These are phyloP conservation scores for Metschnikowia borealis DNA, from an alignment of 805 yeast genomes.

Conservation along the genomic window DNA sequence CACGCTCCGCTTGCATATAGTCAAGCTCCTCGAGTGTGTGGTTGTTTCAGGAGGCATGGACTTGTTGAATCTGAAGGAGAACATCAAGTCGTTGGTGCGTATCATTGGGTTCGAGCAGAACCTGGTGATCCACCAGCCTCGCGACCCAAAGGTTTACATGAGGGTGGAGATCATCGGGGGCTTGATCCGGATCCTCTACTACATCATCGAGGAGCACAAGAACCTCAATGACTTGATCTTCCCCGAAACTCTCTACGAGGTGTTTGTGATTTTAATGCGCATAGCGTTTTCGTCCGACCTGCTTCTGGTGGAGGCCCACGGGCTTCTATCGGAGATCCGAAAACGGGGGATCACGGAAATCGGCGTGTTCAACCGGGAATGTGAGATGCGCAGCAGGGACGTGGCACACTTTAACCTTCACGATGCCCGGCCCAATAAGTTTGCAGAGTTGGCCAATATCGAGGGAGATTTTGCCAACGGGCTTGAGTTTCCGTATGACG, in stretches of 20 bases:
- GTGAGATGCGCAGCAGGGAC: conserved; percentile 40
- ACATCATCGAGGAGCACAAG: conserved; percentile 32
- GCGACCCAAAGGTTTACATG: conserved; percentile 34
- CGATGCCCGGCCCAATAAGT: conserved; percentile 7
- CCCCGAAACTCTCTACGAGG: conserved; percentile 42
- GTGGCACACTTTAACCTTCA: conserved; percentile 27
- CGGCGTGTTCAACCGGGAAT: conserved; percentile 43
- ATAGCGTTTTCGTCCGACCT: conserved; percentile 48
- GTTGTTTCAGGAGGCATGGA: conserved; percentile 27
- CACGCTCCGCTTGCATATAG: conserved; percentile 41
- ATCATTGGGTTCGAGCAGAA: conserved; percentile 49
- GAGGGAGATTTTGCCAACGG: conserved; percentile 53
- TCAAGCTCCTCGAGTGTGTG: conserved; percentile 47
- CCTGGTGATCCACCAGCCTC: conserved; percentile 40
- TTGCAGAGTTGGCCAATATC: conserved; percentile 23
- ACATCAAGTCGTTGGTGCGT: conserved; percentile 39
- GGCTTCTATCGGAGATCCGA: conserved; percentile 34
- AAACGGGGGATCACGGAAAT: conserved; percentile 22
- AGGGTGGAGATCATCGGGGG: conserved; percentile 40
- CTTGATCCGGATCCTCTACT: conserved; percentile 37
- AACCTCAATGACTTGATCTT: conserved; percentile 32
- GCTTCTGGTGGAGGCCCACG: conserved; percentile 34
- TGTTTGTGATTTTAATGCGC: conserved; percentile 49
- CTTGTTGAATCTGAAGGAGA: conserved; percentile 32
- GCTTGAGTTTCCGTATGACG: conserved; percentile 57